Evolutionary conservation across 495 filamentous ascomycete genomes (phyloP), one percentile per base, ranked within the genome.

Genomic region (Gamarada debralockiae): DNA sequence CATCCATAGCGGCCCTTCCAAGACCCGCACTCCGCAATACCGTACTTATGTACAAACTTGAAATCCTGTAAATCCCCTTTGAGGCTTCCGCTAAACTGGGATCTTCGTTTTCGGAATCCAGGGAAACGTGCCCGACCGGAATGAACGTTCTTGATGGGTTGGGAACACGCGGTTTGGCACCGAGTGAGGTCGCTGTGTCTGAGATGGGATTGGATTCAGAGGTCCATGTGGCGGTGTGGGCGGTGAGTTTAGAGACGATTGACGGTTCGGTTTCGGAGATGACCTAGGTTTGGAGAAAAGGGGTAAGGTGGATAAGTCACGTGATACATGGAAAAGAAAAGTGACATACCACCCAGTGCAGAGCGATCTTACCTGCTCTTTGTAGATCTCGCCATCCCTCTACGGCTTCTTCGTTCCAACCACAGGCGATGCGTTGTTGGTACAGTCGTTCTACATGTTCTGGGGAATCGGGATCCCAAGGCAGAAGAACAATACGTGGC

Each of bases 61-160:
- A 59, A 21, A 72, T 57, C 59, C 64, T 69, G 44, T 66, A 67
- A 12, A 68, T 55, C 8, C 59, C 62, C 27, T 40, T 24, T 15
- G 21, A 8, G 5, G 54, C 50, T 17, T 56, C 50, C 12, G 59
- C 61, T 31, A 61, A 56, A 6, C 52, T 59, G 3, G 64, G 40
- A 48, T 56, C 49, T 25, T 54, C 47, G 39, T 66, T 63, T 29
- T 64, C 57, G n/a, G 65, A 48, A 13, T 68, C 63, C 3, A 73
- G 46, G 6, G 67, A 69, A 15, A 72, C 66, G 50, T 72, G 70
- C n/a, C 71, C 70, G 44, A 72, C 57, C n/a, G 71, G 70, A 13
- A 62, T 53, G 60, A 72, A 72, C 21, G 52, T 31, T 38, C 43
- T 52, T 18, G 42, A 34, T 5, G 60, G 56, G 6, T 62, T 57